Percentiles rank a stretch among this genome's conserved stretches.
phyloP scores from a whole-genome alignment of 2,329 filamentous ascomycete genomes.

The Neofusicoccum ribis region DNA sequence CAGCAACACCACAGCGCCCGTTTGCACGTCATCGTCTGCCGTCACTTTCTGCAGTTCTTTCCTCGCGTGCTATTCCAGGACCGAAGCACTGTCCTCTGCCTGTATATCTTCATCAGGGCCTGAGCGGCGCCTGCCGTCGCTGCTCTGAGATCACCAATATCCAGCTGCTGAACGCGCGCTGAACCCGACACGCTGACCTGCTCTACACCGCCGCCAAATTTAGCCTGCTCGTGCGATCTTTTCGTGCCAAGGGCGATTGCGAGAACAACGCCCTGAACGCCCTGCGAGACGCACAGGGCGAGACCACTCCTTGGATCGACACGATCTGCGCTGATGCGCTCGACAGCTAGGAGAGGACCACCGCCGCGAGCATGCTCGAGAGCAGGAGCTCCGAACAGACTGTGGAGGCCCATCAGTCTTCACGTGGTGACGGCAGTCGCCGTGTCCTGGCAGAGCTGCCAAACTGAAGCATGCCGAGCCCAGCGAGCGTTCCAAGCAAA shows the following conservation, averaged over 20 bases:
- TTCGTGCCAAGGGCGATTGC: not conserved
- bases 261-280: not conserved
- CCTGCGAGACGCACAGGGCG: not conserved
- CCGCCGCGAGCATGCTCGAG: not conserved
- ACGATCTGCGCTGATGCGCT: conserved; percentile 7
- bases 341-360: not conserved
- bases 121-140: not conserved
- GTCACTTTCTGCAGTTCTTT: not conserved
- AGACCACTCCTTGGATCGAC: not conserved
- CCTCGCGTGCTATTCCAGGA: not conserved
- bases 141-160: not conserved
- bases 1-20: not conserved
- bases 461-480: not conserved
- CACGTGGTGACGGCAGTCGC: not conserved
- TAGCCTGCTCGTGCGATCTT: not conserved
- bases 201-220: not conserved
- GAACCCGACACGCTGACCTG: not conserved
- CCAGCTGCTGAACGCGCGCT: not conserved
- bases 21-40: not conserved
- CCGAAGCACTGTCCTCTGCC: not conserved
- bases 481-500: not conserved
- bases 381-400: not conserved
- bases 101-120: not conserved
- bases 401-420: not conserved
- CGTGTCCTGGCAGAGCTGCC: not conserved